These are phyloP conservation scores for Keqinozyma sinolaborantium DNA, from an alignment of 1,139 yeast species.

Conservation along the genomic window DNA sequence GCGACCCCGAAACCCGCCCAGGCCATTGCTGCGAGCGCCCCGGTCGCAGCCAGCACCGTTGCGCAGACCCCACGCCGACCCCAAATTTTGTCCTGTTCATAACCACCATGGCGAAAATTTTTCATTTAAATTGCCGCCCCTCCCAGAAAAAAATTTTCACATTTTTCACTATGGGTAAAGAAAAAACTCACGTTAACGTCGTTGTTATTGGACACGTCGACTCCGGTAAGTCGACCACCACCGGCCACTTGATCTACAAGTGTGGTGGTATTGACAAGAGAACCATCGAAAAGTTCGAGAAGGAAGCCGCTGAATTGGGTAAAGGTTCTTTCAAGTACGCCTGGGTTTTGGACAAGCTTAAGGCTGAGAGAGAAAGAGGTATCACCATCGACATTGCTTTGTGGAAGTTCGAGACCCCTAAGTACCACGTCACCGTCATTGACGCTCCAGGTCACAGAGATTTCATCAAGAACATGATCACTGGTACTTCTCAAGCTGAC, in stretches of 20 bases:
- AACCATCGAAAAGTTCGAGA: conserved; percentile 98
- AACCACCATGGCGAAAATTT: background rate
- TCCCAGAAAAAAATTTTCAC: background rate
- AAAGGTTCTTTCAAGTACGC: conserved; percentile 99
- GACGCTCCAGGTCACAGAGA: conserved; percentile 98
- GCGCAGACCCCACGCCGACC: too few species aligned
- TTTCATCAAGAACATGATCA: conserved; percentile 94
- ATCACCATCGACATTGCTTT: conserved; percentile 92
- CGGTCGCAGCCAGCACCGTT: too few species aligned
- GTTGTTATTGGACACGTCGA: conserved; percentile 99
- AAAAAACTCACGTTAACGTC: conserved; percentile 96
- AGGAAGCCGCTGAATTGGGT: conserved; percentile 98
- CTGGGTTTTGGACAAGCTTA: conserved; percentile 93
- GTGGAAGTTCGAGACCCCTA: conserved; percentile 96
- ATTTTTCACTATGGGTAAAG: conserved; percentile 61
- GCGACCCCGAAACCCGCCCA: too few species aligned
- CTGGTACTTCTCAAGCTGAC: conserved; percentile 92
- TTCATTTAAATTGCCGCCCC: conserved; percentile 1
- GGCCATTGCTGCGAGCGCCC: too few species aligned
- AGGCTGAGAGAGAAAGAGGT: conserved; percentile 98
- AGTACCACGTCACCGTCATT: conserved; percentile 88
- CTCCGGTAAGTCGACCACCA: conserved; percentile 82
- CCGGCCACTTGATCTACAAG: conserved; percentile 99
- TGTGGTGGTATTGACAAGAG: conserved; percentile 91
- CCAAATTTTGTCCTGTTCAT: too few species aligned